Evolutionary conservation across 1,139 yeast species (phyloP), one percentile per base, ranked within the genome.

Genomic region (Geotrichum fermentans): DNA sequence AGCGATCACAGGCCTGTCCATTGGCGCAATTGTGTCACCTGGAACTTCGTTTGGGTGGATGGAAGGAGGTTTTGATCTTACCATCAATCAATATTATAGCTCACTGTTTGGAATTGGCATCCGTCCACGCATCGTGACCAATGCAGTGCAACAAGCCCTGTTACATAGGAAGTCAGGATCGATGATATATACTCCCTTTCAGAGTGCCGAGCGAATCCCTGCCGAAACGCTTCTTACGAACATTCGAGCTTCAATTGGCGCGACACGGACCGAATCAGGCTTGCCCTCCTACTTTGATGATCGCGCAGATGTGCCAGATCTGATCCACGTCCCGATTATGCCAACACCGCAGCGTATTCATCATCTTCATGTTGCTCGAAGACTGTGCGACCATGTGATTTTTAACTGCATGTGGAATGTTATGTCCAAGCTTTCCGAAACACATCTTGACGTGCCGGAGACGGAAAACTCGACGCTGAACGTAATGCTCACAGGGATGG

Each of bases 41-140:
- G 80, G 80, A 0, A 77, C 77, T 54, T 73, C 79, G 1, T 65
- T 71, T 46, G 81, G 80, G 1, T 69, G 63, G 42, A 62, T 77
- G 55, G 75, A 75, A 4, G 82, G 81, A 2, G 80, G 81, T 1
- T 73, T 77, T 55, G 81, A 77, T 59, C 56, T 66, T 29, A 74
- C 71, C 0, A 55, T 77, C 18, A 67, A 72, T 13, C 50, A 61
- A 7, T 65, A 66, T 50, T 73, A 70, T 54, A 64, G 67, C 22
- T 62, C 65, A 1, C 49, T 32, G 22, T 35, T 45, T 33, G 26
- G 34, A 2, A 38, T 24, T 24, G 28, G 28, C 6, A 24, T 24
- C 10, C 8, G 10, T 6, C 28, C 28, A 6, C 28, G 28, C 10
- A 10, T 24, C 10, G 28, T 24, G 28, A 24, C 28, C 8, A 6